Base-by-base conservation (phyloP, 345 rosid genomes). In the Clausena lansium region DNA sequence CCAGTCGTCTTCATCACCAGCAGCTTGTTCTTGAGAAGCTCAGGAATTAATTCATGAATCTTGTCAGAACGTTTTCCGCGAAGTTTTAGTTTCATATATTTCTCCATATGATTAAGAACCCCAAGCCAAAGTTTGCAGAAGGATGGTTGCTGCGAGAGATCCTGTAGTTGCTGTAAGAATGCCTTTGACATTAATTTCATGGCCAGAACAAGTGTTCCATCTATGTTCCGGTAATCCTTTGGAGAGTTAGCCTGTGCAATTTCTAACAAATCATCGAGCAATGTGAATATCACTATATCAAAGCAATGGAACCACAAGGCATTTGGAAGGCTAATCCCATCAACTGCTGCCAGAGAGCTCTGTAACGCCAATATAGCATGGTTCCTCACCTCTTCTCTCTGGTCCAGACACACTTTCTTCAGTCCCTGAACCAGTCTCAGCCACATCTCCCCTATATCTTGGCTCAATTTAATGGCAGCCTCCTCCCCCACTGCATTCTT, bases 361-460 rank as follows among this genome's bases (percentile, higher is more conserved):
- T 89, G 93, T 62, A 90, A 76, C 86, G 83, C 83, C 68, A 83
- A 73, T 78, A 90, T 70, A 63, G 93, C 90, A 65, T 90, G 91
- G 87, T 92, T 90, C 75, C 92, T 88, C 71, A 92, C 93, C 71
- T 86, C 89, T 74, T 92, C 94, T 30, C 93, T 91, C 79, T 81
- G 89, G 67, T 92, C 94, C 81, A 85, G 78, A 83, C 93, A 90
- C 15, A 87, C 82, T 54, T 83, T 86, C 60, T 83, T 87, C 77
- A 92, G 79, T 68, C 85, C 90, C 74, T 89, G 90, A 67, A 89
- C 88, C 61, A 92, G 85, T 67, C 91, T 88, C 75, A 90, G 70
- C 97, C 97, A 92, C 97, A 90, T 92, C 79, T 92, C 92, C 63
- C 91, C 93, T 45, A 89, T 86, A 81, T 89, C 91, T 74, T 88